These are phyloP conservation scores for Boletus rubescentipes DNA, from an alignment of 768 basidiomycete species.

Conservation along the genomic window DNA sequence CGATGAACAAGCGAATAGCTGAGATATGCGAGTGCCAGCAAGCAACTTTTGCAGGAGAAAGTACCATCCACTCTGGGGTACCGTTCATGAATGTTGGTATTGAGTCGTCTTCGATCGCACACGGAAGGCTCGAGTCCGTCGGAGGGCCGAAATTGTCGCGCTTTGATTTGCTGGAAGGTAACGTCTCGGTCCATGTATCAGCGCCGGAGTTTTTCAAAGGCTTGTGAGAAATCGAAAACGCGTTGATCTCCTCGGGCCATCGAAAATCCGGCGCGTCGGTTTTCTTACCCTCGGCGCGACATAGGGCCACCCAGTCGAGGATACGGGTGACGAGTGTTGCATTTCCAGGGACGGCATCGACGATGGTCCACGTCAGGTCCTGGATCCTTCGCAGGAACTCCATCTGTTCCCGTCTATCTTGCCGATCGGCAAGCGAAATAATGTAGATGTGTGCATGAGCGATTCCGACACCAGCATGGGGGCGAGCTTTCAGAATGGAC, in stretches of 20 bases:
- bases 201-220: conserved; percentile 19
- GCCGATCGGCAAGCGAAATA: conserved; percentile 56
- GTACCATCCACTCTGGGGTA: conserved; percentile 47
- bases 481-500: background rate
- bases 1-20: conserved; percentile 45
- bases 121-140: conserved; percentile 33
- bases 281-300: background rate
- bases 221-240: conserved; percentile 13
- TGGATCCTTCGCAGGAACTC: conserved; percentile 48
- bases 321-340: conserved; percentile 42
- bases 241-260: conserved; percentile 42
- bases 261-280: conserved; percentile 19
- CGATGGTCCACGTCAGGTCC: conserved; percentile 51
- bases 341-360: conserved; percentile 46
- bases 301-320: conserved; percentile 39
- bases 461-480: conserved; percentile 33
- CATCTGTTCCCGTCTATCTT: conserved; percentile 59
- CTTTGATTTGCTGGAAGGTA: background rate
- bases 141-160: background rate
- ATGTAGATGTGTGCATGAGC: conserved; percentile 48
- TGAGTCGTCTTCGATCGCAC: conserved; percentile 42
- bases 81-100: conserved; percentile 34
- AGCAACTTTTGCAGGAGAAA: conserved; percentile 60
- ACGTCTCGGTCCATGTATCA: conserved; percentile 18
- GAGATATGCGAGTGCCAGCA: conserved; percentile 72